Percentiles rank a stretch among this genome's conserved stretches.
These are phyloP conservation scores for Botrytis squamosa DNA, from an alignment of 2,329 filamentous ascomycete species.

Conservation along the genomic window DNA sequence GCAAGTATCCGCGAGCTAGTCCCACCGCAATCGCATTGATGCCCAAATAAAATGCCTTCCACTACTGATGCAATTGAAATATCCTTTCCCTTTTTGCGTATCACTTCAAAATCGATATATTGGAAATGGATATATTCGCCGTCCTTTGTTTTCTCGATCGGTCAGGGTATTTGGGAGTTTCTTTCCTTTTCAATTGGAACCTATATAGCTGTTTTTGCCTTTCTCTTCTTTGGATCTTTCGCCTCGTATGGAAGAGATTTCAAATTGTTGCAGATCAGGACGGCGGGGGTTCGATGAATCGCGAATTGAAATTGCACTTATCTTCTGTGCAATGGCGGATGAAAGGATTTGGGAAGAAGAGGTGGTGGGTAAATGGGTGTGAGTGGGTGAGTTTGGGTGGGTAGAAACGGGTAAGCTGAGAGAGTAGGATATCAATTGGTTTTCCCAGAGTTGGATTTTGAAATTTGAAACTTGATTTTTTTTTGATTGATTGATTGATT, in stretches of 20 bases:
- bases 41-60: conserved; percentile 30
- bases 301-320: conserved; percentile 19
- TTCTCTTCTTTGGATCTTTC: background rate
- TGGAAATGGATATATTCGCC: conserved; percentile 22
- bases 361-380: background rate
- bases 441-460: background rate
- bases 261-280: background rate
- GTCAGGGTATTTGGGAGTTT: conserved; percentile 9
- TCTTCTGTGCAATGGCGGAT: conserved; percentile 15
- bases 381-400: conserved; percentile 13
- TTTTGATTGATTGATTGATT: background rate
- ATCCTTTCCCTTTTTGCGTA: conserved; percentile 20
- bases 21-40: conserved; percentile 36
- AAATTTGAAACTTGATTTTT: background rate
- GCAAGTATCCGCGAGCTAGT: conserved; percentile 35
- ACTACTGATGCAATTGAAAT: conserved; percentile 20
- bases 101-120: conserved; percentile 24
- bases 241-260: background rate
- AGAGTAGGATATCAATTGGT: conserved; percentile 11
- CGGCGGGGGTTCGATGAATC: conserved; percentile 5
- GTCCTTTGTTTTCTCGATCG: conserved; percentile 14
- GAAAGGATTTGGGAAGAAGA: conserved; percentile 9
- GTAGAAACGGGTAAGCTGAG: background rate
- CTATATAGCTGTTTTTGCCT: conserved; percentile 2
- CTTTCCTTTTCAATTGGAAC: conserved; percentile 2